Base-by-base conservation (phyloP, 2,329 filamentous ascomycete genomes). In the Monilinia vaccinii-corymbosi region DNA sequence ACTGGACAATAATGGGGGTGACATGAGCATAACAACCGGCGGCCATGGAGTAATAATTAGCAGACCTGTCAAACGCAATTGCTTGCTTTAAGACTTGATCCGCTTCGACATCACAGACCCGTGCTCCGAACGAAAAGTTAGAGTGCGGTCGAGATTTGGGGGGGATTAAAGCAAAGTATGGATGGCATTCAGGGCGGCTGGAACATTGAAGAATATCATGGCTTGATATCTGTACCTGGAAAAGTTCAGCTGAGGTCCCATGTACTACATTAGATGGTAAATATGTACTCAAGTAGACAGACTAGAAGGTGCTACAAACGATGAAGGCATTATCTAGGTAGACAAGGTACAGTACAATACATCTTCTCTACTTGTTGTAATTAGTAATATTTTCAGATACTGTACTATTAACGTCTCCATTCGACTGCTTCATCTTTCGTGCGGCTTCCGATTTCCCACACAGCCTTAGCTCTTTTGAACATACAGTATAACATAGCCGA, bases 181-280 rank as follows among this genome's bases (percentile, higher is more conserved):
- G 13, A 44, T 53, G 50, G n/a, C 36, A 25, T 44, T 18, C 25
- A 42, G 42, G 51, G 25, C 31, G 25, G 28, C 51, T 44, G 51
- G 51, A 44, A 53, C 51, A 32, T 53, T 44, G 51, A 28, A 52
- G 36, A 42, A 52, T 28, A 18, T 47, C 45, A 47, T 47, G 45
- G 46, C 46, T 48, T 32, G 51, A 44, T 53, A 18, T 53, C 38
- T 53, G 51, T 53, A 53, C 25, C 38, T 44, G 21, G 51, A 32
- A 14, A 16, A 32, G 38, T 32, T 53, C 51, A 53, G 51, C 51
- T 53, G 51, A 44, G 21, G 38, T 44, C 38, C 38, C 13, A 32
- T 53, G 51, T 53, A 53, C 50, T 44, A 32, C 50, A 32, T 44
- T 42, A 18, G 25, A 53, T 53, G 50, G 25, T n/a, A 53, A 25